Base-by-base conservation (phyloP, 768 basidiomycete species). In the Rhodocollybia butyracea region DNA sequence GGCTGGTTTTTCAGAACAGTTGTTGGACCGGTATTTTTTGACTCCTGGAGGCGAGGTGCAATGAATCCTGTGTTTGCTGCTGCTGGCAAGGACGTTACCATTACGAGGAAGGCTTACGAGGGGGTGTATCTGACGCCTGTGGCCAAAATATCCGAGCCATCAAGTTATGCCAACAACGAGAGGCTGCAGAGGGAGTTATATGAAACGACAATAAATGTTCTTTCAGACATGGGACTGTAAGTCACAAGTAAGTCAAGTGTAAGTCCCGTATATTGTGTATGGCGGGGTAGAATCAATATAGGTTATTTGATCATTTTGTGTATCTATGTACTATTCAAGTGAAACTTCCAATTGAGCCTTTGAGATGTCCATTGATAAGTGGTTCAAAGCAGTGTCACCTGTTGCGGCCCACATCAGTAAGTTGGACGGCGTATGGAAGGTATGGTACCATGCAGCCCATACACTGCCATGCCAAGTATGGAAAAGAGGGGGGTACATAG, bases 71-170 rank as follows among this genome's bases (percentile, higher is more conserved):
- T 38, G 27, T 67, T 67, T 46, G 70, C 73, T 6, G 70, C 72
- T 0, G 68, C 64, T 13, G 66, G 66, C 5, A 34, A 63, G 15
- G 63, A 63, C 10, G 45, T 72, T 11, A 42, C 27, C 3, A 54
- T 59, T 12, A 19, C 63, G 5, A 56, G 56, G 34, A 61, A 61
- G 15, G 31, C 58, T 50, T 73, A 67, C 54, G 58, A 60, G 39
- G 68, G 72, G n/a, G 61, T 59, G 54, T 69, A 73, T 51, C 42
- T 73, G 19, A 41, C 64, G 29, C 70, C 71, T 0, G 58, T 64
- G 0, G 65, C 59, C 5, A 56, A 17, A 1, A 34, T 73, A 3
- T 13, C 51, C 17, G 2, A 54, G 24, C 56, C 63, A 3, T 57
- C 51, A 5, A 55, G 47, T 12, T 50, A 39, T 2, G 68, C 59